A percentile compares a stretch with the other conserved stretches of the same genome.
These are phyloP conservation scores for Pontederia paniculata DNA, from an alignment of 176 grass and related monocot species.

Conservation along the genomic window DNA sequence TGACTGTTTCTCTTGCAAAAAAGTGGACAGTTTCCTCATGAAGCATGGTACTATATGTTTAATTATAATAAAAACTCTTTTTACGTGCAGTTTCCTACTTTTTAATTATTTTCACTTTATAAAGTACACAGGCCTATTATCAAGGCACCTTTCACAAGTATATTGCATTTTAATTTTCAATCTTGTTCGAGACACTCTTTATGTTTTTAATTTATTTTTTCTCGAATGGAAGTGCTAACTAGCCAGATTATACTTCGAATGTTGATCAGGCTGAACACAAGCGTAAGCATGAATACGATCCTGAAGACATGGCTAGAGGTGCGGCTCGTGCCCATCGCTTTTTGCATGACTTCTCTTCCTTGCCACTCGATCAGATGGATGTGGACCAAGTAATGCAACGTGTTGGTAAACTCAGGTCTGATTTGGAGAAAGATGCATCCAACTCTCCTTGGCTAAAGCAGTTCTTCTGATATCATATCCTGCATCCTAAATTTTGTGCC, in stretches of 20 bases:
- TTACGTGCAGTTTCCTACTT: too few relatives aligned
- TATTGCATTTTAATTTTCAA: too few relatives aligned
- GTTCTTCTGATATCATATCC: constrained; percentile 34
- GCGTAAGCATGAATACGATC: constrained; percentile 52
- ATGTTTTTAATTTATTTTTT: constrained; percentile 1
- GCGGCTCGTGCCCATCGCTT: constrained; percentile 54
- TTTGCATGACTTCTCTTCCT: constrained; percentile 45
- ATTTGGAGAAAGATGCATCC: constrained; percentile 56
- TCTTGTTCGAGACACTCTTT: not conserved
- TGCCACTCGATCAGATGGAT: constrained; percentile 66
- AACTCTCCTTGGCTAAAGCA: constrained; percentile 80
- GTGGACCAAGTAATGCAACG: constrained; percentile 31
- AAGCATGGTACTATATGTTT: too few relatives aligned
- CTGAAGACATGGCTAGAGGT: constrained; percentile 69
- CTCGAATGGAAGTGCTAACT: not conserved
- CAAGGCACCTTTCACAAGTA: too few relatives aligned
- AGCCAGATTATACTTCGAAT: not conserved
- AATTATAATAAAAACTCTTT: too few relatives aligned
- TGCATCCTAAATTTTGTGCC: too few relatives aligned
- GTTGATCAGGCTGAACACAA: constrained; percentile 55
- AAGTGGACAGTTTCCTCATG: too few relatives aligned
- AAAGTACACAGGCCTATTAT: too few relatives aligned
- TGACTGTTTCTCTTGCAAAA: too few relatives aligned
- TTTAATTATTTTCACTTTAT: too few relatives aligned
- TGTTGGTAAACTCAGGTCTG: constrained; percentile 34